Percentiles rank a stretch among this genome's conserved stretches.
phyloP scores from a whole-genome alignment of 331 rosid species.

The Acacia concinna region DNA sequence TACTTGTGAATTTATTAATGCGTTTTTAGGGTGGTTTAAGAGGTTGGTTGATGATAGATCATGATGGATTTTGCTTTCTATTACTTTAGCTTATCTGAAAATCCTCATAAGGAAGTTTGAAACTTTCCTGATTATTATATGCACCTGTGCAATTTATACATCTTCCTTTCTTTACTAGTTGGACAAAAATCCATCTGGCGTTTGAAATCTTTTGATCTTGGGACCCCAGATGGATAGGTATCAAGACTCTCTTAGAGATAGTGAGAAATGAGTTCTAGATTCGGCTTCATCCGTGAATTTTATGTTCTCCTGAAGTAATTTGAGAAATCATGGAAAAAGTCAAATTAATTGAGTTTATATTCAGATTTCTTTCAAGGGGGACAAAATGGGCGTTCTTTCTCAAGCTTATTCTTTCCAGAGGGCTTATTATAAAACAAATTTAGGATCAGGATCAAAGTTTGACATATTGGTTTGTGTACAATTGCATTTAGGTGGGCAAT shows the following conservation, averaged over 20 bases:
- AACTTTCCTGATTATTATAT: background rate
- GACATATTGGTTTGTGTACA: background rate
- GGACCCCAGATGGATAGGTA: background rate
- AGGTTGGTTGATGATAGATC: background rate
- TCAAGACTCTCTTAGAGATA: background rate
- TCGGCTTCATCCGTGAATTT: background rate
- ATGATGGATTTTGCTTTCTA: background rate
- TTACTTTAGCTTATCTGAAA: background rate
- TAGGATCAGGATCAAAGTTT: constrained; percentile 6
- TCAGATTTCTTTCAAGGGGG: background rate
- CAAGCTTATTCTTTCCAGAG: background rate
- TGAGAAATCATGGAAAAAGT: constrained; percentile 11
- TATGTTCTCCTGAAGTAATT: background rate
- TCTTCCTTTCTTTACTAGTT: background rate
- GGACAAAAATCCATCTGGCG: background rate
- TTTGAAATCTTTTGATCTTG: background rate
- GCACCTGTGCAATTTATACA: background rate
- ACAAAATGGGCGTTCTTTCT: background rate
- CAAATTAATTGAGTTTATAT: background rate
- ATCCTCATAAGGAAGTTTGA: background rate
- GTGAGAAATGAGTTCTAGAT: background rate
- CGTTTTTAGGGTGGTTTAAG: constrained; percentile 12
- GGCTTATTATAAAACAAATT: background rate
- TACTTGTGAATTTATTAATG: background rate
- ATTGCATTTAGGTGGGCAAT: constrained; percentile 3